Percentiles rank a stretch among this genome's conserved stretches.
phyloP scores from a whole-genome alignment of 257 asterid genomes.

The Penstemon davidsonii region DNA sequence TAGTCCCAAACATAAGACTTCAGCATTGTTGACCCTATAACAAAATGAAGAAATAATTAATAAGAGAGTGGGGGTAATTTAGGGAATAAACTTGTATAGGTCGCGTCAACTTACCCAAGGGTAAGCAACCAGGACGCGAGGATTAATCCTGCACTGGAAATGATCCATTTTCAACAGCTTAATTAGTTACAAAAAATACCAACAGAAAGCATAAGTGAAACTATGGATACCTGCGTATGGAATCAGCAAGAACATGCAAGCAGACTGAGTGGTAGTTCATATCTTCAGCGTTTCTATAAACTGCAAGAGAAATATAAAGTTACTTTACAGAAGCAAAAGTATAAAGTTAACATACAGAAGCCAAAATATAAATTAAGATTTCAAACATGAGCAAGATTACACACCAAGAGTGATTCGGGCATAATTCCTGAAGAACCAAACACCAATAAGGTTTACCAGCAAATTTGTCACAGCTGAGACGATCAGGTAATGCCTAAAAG shows the following conservation, averaged over 20 bases:
- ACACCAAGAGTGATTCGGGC: slow-evolving; percentile 89
- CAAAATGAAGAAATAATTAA: slow-evolving; percentile 15
- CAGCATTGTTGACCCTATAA: slow-evolving; percentile 85
- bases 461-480: slow-evolving; percentile 90
- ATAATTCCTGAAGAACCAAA: slow-evolving; percentile 95
- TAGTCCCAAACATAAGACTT: slow-evolving; percentile 89
- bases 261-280: slow-evolving; percentile 95
- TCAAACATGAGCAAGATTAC: slow-evolving; percentile 30
- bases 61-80: not conserved
- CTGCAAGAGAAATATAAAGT: slow-evolving; percentile 41
- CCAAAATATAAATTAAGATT: not conserved
- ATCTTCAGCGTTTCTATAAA: slow-evolving; percentile 90
- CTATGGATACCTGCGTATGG: slow-evolving; percentile 73
- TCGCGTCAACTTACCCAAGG: slow-evolving; percentile 66
- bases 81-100: slow-evolving; percentile 3
- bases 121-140: slow-evolving; percentile 93
- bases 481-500: slow-evolving; percentile 86
- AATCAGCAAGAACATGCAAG: slow-evolving; percentile 94
- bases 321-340: not conserved
- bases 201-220: slow-evolving; percentile 3
- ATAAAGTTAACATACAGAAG: not conserved
- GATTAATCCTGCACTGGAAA: slow-evolving; percentile 94
- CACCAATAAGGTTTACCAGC: slow-evolving; percentile 95
- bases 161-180: slow-evolving; percentile 28
- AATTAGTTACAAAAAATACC: slow-evolving; percentile 20